Percentiles rank a stretch among this genome's conserved stretches.
Evolutionary conservation across 495 filamentous ascomycete genomes (phyloP).

Genomic region (Lichenothelia convexa): DNA sequence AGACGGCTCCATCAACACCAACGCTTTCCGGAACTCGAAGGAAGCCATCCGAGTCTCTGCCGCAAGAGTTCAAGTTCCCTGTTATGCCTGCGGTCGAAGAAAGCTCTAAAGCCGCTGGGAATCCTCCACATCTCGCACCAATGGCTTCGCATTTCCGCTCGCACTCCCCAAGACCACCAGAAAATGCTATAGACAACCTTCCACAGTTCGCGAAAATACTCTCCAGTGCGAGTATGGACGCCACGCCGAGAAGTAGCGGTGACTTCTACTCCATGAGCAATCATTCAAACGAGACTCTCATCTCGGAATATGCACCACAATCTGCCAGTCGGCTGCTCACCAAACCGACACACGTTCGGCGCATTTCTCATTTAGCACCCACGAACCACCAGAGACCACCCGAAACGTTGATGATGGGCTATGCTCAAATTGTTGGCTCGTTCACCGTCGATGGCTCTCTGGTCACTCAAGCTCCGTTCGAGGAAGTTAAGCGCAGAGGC

Average conservation of each 20-base stretch:
- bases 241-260: slow-evolving; percentile 68
- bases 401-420: slow-evolving; percentile 92
- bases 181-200: slow-evolving; percentile 15
- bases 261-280: slow-evolving; percentile 92
- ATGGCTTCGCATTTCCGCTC: slow-evolving; percentile 13
- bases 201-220: slow-evolving; percentile 50
- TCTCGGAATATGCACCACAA: slow-evolving; percentile 71
- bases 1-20: slow-evolving; percentile 7
- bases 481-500: slow-evolving; percentile 87
- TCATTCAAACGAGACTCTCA: slow-evolving; percentile 79
- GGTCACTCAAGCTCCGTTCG: slow-evolving; percentile 75
- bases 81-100: slow-evolving; percentile 22
- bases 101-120: too few species aligned
- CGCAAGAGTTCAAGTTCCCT: slow-evolving; percentile 48
- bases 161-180: slow-evolving; percentile 18
- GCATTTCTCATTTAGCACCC: slow-evolving; percentile 38
- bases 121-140: slow-evolving; percentile 5
- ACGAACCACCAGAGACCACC: slow-evolving; percentile 28
- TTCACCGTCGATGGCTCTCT: slow-evolving; percentile 86
- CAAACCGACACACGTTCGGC: slow-evolving; percentile 38
- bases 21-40: slow-evolving; percentile 2
- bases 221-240: slow-evolving; percentile 48
- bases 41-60: slow-evolving; percentile 26
- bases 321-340: slow-evolving; percentile 30
- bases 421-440: slow-evolving; percentile 81